A percentile compares a stretch with the other conserved stretches of the same genome.
Evolutionary conservation across 768 basidiomycete species (phyloP).

Genomic region (Nidularia sp.): DNA sequence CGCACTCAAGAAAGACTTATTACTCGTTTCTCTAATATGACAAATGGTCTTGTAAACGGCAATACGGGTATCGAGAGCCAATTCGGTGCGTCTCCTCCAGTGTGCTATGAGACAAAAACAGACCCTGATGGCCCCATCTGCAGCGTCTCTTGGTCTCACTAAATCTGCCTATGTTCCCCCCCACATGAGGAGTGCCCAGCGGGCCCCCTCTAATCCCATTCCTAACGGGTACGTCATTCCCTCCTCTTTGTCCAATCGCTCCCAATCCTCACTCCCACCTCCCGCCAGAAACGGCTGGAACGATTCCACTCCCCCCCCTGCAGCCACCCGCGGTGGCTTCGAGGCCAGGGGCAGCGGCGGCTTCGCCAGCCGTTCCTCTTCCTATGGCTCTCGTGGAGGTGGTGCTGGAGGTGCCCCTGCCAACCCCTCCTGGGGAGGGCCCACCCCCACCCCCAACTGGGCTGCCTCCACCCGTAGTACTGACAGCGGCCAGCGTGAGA

Average conservation of each 20-base stretch:
- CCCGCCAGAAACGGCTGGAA: slow-evolving; percentile 61
- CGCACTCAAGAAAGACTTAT: slow-evolving; percentile 1
- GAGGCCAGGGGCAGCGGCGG: slow-evolving; percentile 32
- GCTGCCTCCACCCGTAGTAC: slow-evolving; percentile 25
- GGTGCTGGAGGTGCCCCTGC: slow-evolving; percentile 31
- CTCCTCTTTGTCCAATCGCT: slow-evolving; percentile 4
- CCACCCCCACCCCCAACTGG: slow-evolving; percentile 37
- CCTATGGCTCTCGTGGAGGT: slow-evolving; percentile 22
- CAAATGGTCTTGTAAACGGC: slow-evolving; percentile 88
- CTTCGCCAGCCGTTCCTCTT: slow-evolving; percentile 36
- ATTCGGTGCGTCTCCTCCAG: slow-evolving; percentile 47
- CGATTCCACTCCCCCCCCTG: slow-evolving; percentile 62
- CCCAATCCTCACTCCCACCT: slow-evolving; percentile 9
- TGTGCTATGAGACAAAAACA: slow-evolving; percentile 10
- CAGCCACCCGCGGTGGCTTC: slow-evolving; percentile 39
- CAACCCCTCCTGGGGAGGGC: slow-evolving; percentile 35
- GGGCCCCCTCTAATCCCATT: slow-evolving; percentile 74
- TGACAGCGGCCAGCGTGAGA: slow-evolving; percentile 45
- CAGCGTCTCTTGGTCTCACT: slow-evolving; percentile 75
- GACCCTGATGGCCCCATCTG: slow-evolving; percentile 3
- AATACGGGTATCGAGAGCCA: slow-evolving; percentile 66
- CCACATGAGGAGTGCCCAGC: slow-evolving; percentile 82
- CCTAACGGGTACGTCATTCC: slow-evolving; percentile 48
- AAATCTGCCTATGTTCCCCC: slow-evolving; percentile 88
- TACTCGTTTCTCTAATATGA: slow-evolving; percentile 54